A percentile compares a stretch with the other conserved stretches of the same genome.
These are phyloP conservation scores for Leucocoprinus leucothites DNA, from an alignment of 768 basidiomycete genomes.

Conservation along the genomic window DNA sequence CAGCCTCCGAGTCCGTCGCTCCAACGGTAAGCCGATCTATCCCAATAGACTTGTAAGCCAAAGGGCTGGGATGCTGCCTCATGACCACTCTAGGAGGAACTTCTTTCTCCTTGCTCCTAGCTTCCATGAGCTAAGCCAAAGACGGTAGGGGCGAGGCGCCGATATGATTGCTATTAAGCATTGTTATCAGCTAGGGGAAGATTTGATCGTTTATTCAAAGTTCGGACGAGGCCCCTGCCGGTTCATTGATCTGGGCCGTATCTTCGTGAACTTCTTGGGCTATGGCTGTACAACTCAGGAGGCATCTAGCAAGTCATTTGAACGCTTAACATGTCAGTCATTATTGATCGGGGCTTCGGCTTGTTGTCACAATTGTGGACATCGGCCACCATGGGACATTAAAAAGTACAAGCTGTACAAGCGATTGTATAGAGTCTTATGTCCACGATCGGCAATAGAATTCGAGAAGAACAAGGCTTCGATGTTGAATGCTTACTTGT, in stretches of 20 bases:
- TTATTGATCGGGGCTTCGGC: neutral
- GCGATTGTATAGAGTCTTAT: neutral
- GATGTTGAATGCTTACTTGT: neutral
- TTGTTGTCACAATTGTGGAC: neutral
- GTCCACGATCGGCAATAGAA: neutral
- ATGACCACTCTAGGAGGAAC: neutral
- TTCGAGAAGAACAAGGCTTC: slow-evolving; percentile 6
- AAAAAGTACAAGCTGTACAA: neutral
- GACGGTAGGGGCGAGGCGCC: neutral
- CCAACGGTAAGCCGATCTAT: neutral
- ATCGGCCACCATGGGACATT: neutral
- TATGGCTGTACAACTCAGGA: neutral
- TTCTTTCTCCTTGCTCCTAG: neutral
- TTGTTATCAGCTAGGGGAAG: neutral
- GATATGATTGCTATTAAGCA: neutral
- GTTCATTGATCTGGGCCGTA: neutral
- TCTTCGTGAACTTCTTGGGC: no score
- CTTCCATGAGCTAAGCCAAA: neutral
- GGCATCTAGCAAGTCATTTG: neutral
- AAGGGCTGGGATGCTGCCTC: neutral
- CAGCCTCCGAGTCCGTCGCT: neutral
- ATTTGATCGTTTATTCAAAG: neutral
- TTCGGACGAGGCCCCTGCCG: neutral
- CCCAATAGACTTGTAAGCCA: neutral
- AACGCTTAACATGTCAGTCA: neutral